Base-by-base conservation (phyloP, 108 stramenopile species). In the Nitzschia inconspicua region DNA sequence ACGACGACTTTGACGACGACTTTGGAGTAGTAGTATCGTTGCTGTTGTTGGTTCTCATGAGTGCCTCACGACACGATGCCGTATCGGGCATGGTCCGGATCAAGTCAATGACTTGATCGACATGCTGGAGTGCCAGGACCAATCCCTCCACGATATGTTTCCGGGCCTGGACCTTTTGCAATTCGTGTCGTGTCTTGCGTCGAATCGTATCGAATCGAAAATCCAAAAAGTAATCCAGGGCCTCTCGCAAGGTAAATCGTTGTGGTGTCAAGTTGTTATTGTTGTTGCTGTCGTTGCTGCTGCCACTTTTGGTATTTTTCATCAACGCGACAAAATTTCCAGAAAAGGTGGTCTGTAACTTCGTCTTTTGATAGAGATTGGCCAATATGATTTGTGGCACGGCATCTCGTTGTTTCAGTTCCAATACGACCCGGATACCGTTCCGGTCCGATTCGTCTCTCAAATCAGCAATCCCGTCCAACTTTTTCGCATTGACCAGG, bases 341-440 rank as follows among this genome's bases (percentile, higher is more conserved):
- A 26, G 84, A 83, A 69, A 98, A 98, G 0, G 91, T 79, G 19
- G 87, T 86, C 70, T 96, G 95, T 66, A 98, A 55, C 19, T 88
- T 59, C 18, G 97, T 96, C 74, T 95, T 96, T 63, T 96, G 91
- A 84, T 89, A 91, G 32, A 98, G 72, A 63, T 96, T 96, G 74
- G 95, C 96, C 49, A 79, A 69, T 0, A 96, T 91, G 4, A 93
- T 81, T 9, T 78, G 72, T 1, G 95, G 84, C 0, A 87, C 79
- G 6, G 97, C 97, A 80, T 97, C 97, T 13, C 94, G 78, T 18
- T 35, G 31, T 71, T 98, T 98, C 37, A 98, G 70, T 66, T 98
- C 97, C 57, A 97, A 81, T n/a, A 98, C 97, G 41, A 98, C 82
- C n/a, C 97, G 86, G 32, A 96, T 96, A 0, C 97, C 97, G 63